Percentiles rank a stretch among this genome's conserved stretches.
Evolutionary conservation across 2,329 filamentous ascomycete species (phyloP).

Genomic region (Aureobasidium sp.): DNA sequence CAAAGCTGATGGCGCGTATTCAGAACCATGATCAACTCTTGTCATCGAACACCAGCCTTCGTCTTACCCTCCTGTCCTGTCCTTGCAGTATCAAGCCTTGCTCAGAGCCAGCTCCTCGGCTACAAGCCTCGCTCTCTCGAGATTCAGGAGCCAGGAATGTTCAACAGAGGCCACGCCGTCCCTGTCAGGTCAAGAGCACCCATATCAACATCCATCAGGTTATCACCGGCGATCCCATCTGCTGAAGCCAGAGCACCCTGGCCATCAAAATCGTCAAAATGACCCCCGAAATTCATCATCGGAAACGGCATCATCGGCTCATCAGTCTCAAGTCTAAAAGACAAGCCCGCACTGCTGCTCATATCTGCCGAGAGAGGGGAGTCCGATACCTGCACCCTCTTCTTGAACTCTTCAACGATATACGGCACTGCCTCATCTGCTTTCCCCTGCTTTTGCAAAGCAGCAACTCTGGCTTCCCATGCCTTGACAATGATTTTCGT

Average conservation of each 20-base stretch:
- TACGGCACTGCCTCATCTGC: not conserved
- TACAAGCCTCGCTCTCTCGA: not conserved
- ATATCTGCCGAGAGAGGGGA: not conserved
- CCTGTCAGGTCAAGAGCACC: not conserved
- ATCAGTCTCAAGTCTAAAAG: not conserved
- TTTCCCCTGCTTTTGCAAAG: not conserved
- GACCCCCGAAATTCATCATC: not conserved
- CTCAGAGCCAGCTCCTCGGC: not conserved
- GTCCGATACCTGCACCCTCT: not conserved
- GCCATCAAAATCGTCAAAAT: not conserved
- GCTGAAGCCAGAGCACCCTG: not conserved
- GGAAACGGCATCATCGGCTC: not conserved
- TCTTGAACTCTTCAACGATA: not conserved
- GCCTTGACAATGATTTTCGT: slow-evolving; percentile 54
- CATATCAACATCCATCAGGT: slow-evolving; percentile 1
- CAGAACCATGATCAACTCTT: too few species aligned
- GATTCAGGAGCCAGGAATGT: not conserved
- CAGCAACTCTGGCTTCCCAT: slow-evolving; percentile 46
- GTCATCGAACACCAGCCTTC: too few species aligned
- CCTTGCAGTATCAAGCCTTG: not conserved
- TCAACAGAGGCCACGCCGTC: not conserved
- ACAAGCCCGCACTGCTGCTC: not conserved
- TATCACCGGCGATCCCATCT: not conserved
- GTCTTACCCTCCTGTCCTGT: not conserved
- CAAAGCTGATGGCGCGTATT: too few species aligned